phyloP scores from a whole-genome alignment of 2,329 filamentous ascomycete species.

The Pyricularia pennisetigena region DNA sequence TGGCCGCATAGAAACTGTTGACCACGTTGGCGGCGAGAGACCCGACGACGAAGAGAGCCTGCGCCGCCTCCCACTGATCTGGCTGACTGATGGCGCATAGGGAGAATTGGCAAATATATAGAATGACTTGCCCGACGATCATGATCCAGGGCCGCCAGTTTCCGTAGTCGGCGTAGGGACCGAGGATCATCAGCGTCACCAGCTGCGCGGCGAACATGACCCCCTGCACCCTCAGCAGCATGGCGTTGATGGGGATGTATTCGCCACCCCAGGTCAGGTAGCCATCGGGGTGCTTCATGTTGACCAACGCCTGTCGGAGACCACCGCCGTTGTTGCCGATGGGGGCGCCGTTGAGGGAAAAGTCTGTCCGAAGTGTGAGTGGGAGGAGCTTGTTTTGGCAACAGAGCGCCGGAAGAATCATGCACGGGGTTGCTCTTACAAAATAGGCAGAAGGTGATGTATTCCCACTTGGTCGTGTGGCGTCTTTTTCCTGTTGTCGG shows the following conservation, averaged over 20 bases:
- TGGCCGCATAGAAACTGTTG: conserved; percentile 12
- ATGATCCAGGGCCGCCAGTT: conserved; percentile 15
- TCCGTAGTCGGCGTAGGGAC: conserved; percentile 15
- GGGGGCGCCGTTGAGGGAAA: conserved; percentile 1
- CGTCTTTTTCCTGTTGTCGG: conserved; percentile 2
- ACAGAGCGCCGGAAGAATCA: not conserved
- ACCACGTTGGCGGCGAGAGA: conserved; percentile 13
- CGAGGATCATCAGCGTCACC: conserved; percentile 11
- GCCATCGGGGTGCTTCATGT: conserved; percentile 1
- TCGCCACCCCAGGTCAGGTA: conserved; percentile 1
- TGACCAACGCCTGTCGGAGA: not conserved
- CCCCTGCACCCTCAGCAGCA: conserved; percentile 13
- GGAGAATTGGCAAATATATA: conserved; percentile 10
- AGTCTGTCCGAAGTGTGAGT: not conserved
- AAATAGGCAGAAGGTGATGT: conserved; percentile 4
- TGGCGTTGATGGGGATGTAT: not conserved
- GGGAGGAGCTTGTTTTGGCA: too few species aligned
- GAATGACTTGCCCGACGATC: conserved; percentile 10
- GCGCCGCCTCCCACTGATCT: conserved; percentile 11
- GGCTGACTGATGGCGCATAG: conserved; percentile 12
- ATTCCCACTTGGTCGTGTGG: conserved; percentile 4
- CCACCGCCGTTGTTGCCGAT: conserved; percentile 2
- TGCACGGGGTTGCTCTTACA: not conserved
- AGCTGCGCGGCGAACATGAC: conserved; percentile 14
- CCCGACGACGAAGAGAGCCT: conserved; percentile 11